These are phyloP conservation scores for Fraxinus excelsior DNA, from an alignment of 257 asterid genomes.

Conservation along the genomic window DNA sequence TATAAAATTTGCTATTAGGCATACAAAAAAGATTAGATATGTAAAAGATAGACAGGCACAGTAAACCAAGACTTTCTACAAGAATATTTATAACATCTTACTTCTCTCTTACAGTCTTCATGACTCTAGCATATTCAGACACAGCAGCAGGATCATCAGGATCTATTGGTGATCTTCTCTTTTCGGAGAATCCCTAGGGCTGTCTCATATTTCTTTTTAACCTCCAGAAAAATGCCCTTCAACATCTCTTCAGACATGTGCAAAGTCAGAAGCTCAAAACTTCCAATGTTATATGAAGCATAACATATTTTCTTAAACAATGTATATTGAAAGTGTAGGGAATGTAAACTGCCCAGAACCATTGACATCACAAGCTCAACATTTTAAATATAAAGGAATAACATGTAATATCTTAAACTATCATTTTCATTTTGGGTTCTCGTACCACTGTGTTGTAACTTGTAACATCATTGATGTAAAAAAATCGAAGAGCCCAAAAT, in stretches of 20 bases:
- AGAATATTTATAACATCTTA: conserved; percentile 37
- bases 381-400: neutral
- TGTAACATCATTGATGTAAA: neutral
- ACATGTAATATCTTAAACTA: conserved; percentile 3
- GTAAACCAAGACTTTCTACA: conserved; percentile 9
- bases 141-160: conserved; percentile 94
- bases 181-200: conserved; percentile 72
- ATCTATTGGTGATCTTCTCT: conserved; percentile 89
- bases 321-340: neutral
- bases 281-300: conserved; percentile 9
- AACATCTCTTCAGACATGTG: conserved; percentile 69
- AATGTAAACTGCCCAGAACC: neutral
- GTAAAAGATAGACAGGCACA: neutral
- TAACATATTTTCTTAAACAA: neutral
- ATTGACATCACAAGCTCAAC: conserved; percentile 1
- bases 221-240: conserved; percentile 90
- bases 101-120: conserved; percentile 85
- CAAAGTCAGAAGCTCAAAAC: conserved; percentile 37
- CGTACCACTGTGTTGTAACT: neutral
- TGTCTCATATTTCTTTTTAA: conserved; percentile 88
- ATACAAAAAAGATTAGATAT: conserved; percentile 5
- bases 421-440: neutral
- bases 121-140: conserved; percentile 78
- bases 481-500: neutral
- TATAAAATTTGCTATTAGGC: neutral